phyloP scores from a whole-genome alignment of 176 grass and related monocot species.

The Aegilops sharonensis region DNA sequence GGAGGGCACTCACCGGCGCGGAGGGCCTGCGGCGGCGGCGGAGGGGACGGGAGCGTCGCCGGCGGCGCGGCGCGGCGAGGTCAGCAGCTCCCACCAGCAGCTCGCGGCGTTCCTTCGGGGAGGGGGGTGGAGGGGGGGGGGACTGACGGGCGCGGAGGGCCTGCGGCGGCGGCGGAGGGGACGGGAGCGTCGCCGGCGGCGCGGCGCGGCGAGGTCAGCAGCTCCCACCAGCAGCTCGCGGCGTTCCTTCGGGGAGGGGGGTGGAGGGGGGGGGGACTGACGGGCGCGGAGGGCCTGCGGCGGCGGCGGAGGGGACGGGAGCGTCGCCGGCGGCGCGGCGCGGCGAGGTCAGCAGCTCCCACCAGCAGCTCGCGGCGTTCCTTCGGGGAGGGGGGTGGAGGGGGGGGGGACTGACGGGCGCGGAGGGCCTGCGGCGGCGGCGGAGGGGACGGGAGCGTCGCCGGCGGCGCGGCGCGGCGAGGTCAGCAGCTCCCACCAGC shows the following conservation, averaged over 20 bases:
- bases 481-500: slow-evolving; percentile 30
- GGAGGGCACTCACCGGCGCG: not conserved
- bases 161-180: not conserved
- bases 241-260: not conserved
- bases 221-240: slow-evolving; percentile 15
- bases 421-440: not conserved
- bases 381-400: not conserved
- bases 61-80: slow-evolving; percentile 22
- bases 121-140: not conserved
- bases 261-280: not conserved
- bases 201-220: slow-evolving; percentile 33
- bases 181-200: not conserved
- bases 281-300: too few relatives aligned
- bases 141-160: too few relatives aligned
- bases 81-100: slow-evolving; percentile 28
- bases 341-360: slow-evolving; percentile 36
- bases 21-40: not conserved
- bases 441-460: not conserved
- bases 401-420: not conserved
- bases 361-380: slow-evolving; percentile 18
- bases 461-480: slow-evolving; percentile 18
- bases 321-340: not conserved
- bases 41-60: not conserved
- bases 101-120: not conserved
- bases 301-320: not conserved